phyloP scores from a whole-genome alignment of 1,139 yeast genomes.

The Pichia inconspicua region DNA sequence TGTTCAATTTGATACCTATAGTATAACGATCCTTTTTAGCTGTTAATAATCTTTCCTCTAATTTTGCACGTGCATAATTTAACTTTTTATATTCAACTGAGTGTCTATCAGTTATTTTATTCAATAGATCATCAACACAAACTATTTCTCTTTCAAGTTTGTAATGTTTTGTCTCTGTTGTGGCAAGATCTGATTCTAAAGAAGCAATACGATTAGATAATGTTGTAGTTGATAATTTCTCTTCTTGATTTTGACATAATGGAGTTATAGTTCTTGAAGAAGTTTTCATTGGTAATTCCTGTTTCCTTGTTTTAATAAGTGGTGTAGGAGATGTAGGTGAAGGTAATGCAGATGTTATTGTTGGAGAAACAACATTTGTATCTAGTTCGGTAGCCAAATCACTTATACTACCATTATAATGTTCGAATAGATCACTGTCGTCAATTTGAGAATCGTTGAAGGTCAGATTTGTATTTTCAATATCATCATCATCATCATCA shows the following conservation, averaged over 20 bases:
- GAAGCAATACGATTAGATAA: conserved; percentile 16
- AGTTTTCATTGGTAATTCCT: conserved; percentile 13
- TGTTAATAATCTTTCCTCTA: conserved; percentile 23
- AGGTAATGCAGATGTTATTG: background rate
- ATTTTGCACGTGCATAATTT: conserved; percentile 23
- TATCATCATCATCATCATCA: conserved; percentile 8
- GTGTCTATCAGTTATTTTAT: conserved; percentile 14
- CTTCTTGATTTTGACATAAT: conserved; percentile 14
- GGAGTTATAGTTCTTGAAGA: conserved; percentile 17
- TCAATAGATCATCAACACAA: conserved; percentile 22
- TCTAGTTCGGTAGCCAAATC: conserved; percentile 10
- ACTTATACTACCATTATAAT: conserved; percentile 12
- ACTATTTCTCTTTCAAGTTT: conserved; percentile 27
- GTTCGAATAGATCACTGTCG: conserved; percentile 12
- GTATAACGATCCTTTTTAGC: conserved; percentile 26
- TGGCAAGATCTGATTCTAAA: conserved; percentile 15
- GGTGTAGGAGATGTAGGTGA: conserved; percentile 6
- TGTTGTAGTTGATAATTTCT: background rate
- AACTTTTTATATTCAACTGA: conserved; percentile 23
- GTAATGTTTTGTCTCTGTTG: conserved; percentile 17
- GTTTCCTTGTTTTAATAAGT: conserved; percentile 4
- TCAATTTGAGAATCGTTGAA: background rate
- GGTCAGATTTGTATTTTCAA: background rate
- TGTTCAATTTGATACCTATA: conserved; percentile 24
- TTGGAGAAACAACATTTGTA: background rate